Conservation (phyloP, 73 alveolate genomes). For the Symbiodinium natans region DNA sequence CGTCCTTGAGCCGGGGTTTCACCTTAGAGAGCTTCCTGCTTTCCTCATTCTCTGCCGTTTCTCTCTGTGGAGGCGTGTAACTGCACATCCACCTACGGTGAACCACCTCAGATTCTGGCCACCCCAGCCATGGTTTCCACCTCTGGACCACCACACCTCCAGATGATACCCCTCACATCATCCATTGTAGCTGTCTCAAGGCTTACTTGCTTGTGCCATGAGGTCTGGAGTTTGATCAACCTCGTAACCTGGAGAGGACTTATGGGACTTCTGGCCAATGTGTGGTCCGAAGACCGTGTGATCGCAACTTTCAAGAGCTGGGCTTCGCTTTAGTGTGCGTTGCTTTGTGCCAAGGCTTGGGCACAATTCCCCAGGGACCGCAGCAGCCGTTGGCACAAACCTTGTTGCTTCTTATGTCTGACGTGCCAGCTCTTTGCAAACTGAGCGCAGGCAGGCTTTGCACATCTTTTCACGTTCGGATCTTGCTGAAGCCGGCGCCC, state of each 20-base stretch:
- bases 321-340: too few species aligned
- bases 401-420: neutral
- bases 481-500: slow-evolving; percentile 10
- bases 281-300: too few species aligned
- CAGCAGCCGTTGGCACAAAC: slow-evolving; percentile 93
- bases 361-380: slow-evolving; percentile 88
- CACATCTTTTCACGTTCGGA: too few species aligned
- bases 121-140: slow-evolving; percentile 57
- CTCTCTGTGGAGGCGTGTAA: neutral
- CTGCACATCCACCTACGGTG: neutral
- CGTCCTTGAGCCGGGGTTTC: neutral
- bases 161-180: too few species aligned
- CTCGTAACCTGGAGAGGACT: too few species aligned
- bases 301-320: too few species aligned
- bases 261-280: too few species aligned
- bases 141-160: slow-evolving; percentile 54
- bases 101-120: neutral
- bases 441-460: neutral
- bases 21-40: neutral
- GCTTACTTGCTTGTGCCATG: too few species aligned
- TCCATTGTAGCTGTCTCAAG: too few species aligned
- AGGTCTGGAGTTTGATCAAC: too few species aligned
- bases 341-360: neutral
- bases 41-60: neutral
- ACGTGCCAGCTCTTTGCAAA: neutral